Base-by-base conservation (phyloP, 1,284 basidiomycete genomes). In the Irpex sp. region DNA sequence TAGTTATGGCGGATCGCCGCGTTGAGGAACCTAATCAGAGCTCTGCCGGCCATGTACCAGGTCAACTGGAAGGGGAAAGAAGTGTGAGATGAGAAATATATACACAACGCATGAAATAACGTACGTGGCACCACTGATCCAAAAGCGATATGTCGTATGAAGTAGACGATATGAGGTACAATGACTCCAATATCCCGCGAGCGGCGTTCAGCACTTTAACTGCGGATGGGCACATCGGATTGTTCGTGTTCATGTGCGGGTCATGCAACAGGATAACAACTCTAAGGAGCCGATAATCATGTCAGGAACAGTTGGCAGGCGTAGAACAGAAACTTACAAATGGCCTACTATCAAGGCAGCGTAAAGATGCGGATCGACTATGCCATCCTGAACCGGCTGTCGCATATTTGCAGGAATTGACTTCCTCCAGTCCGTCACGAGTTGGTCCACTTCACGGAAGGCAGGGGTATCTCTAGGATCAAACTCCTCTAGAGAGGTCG, bases 131-230 rank as follows among this genome's bases (percentile, higher is more conserved):
- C 65, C 86, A 85, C 17, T 83, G 79, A 67, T 88, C 88, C 37
- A 89, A 70, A 2, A 88, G 77, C 4, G 85, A 85, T 7, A 89
- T 79, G 69, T 91, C 88, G 69, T 82, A 91, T 66, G 86, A 89
- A 1, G 89, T 91, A 6, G 87, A 85, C 73, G 81, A 84, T 13
- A 90, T 79, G 21, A 75, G 76, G 69, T 90, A 88, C 31, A 90
- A 80, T 17, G 88, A 74, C 68, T 91, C 85, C 51, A 92, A 75
- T 47, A 89, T 85, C 0, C 82, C 81, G 54, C 88, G 81, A 5
- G 89, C 82, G 34, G 88, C 85, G 1, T 81, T 81, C 4, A 91
- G 74, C 47, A 90, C 85, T 69, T 85, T 88, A 66, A 85, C 79
- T 9, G 86, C 84, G 49, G 89, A 91, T 47, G 84, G 78, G 69